phyloP scores from a whole-genome alignment of 345 rosid species.

The Atalantia buxifolia region DNA sequence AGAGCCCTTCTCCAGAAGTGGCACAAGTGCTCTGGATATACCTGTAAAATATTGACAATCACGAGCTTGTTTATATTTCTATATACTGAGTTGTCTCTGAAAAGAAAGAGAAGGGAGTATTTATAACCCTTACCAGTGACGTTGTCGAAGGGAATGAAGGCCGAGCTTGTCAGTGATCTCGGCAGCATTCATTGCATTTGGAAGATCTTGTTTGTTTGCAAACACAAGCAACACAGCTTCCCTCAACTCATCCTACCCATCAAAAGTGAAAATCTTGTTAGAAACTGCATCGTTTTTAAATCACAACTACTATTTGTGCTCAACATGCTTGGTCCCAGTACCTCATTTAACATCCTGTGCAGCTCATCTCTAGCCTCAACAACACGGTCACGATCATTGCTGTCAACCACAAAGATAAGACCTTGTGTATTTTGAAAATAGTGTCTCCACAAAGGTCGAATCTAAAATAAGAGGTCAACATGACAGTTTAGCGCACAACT shows the following conservation, averaged over 20 bases:
- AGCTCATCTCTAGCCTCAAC: constrained; percentile 36
- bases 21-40: constrained; percentile 46
- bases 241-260: constrained; percentile 38
- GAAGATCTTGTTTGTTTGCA: constrained; percentile 50
- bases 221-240: constrained; percentile 44
- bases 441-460: constrained; percentile 48
- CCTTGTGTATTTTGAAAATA: constrained; percentile 47
- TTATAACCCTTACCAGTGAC: constrained; percentile 29
- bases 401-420: constrained; percentile 44
- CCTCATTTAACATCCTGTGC: constrained; percentile 48
- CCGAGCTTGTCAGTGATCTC: constrained; percentile 24
- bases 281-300: background rate
- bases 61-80: background rate
- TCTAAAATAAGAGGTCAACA: constrained; percentile 19
- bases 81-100: too few relatives aligned
- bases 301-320: background rate
- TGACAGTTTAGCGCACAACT: background rate
- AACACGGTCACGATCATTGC: constrained; percentile 43
- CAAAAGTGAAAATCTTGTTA: background rate
- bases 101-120: background rate
- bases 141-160: constrained; percentile 27
- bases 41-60: constrained; percentile 18
- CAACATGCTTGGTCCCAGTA: background rate
- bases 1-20: constrained; percentile 20
- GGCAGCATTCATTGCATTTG: constrained; percentile 41